Base-by-base conservation (phyloP, 176 grass and related monocot genomes). In the Elaeis guineensis region DNA sequence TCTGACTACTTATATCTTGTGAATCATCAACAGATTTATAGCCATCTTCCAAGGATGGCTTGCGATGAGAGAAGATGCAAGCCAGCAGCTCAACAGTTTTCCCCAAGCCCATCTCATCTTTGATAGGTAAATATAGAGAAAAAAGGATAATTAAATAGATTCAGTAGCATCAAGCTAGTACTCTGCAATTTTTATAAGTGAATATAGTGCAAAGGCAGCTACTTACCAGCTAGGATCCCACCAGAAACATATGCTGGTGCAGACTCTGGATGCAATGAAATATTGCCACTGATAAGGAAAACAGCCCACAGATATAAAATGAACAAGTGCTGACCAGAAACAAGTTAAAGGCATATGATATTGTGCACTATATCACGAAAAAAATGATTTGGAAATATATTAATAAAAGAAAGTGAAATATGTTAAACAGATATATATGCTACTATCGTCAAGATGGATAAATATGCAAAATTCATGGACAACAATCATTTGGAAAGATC, bases 91-190 rank as follows among this genome's bases (percentile, higher is more conserved):
- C 91, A 0, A 96, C 86, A 25, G 91, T 96, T 76, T 90, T 96
- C 32, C 91, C 91, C 65, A 96, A 75, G 17, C 91, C 91, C 91
- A 96, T 96, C 83, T 96, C 91, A 85, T 96, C 91, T 96, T 76
- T 55, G 73, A 81, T 75, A 58, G 63, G 74, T 69, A 72, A 64
- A 1, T 18, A 87, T 2, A 61, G 57, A 72, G 28, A 65, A 50
- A 61, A 80, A 5, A 19, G 50, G 23, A 6, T 6, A 56, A 23
- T 64, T 30, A 44, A 44, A 44, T 14, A 14, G 35, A 44, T 44
- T 2, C 11, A 44, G 35, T 44, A 44, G 35, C 69, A 54, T 50
- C 6, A 64, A 61, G 49, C 68, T 58, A 72, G 35, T 16, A 59
- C 3, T 55, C 6, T 65, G 66, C 49, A 23, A 57, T 44, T 14